phyloP scores from a whole-genome alignment of 164 flowering plant species.

The Aristolochia fimbriata region DNA sequence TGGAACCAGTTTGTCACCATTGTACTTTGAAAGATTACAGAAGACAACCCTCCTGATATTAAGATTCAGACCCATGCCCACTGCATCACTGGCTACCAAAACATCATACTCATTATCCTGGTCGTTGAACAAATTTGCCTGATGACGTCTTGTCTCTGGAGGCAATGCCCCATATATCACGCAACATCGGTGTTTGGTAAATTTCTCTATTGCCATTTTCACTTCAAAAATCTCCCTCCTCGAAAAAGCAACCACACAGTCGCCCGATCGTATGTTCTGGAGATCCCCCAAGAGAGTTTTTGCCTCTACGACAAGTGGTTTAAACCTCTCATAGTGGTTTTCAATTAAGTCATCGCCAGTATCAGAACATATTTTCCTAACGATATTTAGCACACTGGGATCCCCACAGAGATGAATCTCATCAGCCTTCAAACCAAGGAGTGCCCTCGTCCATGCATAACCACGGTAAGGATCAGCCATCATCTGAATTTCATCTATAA shows the following conservation, averaged over 20 bases:
- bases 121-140: slow-evolving; percentile 78
- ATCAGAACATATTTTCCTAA: slow-evolving; percentile 57
- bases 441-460: slow-evolving; percentile 87
- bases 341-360: slow-evolving; percentile 83
- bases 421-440: slow-evolving; percentile 88
- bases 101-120: slow-evolving; percentile 79
- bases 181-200: slow-evolving; percentile 76
- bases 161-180: slow-evolving; percentile 95
- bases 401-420: slow-evolving; percentile 97
- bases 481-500: slow-evolving; percentile 95
- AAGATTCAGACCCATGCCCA: slow-evolving; percentile 96
- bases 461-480: slow-evolving; percentile 78
- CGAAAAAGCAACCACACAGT: slow-evolving; percentile 92
- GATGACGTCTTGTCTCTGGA: slow-evolving; percentile 88
- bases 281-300: slow-evolving; percentile 76
- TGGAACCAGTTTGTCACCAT: slow-evolving; percentile 78
- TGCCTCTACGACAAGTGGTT: slow-evolving; percentile 93
- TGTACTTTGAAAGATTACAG: slow-evolving; percentile 66
- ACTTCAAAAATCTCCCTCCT: slow-evolving; percentile 96
- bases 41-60: slow-evolving; percentile 87
- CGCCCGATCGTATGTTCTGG: slow-evolving; percentile 67
- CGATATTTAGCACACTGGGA: slow-evolving; percentile 78
- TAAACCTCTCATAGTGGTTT: slow-evolving; percentile 74
- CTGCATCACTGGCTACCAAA: slow-evolving; percentile 94
- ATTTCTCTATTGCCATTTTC: slow-evolving; percentile 80